Percentiles rank a stretch among this genome's conserved stretches.
These are phyloP conservation scores for Capsicum chinense DNA, from an alignment of 257 asterid genomes.

Conservation along the genomic window DNA sequence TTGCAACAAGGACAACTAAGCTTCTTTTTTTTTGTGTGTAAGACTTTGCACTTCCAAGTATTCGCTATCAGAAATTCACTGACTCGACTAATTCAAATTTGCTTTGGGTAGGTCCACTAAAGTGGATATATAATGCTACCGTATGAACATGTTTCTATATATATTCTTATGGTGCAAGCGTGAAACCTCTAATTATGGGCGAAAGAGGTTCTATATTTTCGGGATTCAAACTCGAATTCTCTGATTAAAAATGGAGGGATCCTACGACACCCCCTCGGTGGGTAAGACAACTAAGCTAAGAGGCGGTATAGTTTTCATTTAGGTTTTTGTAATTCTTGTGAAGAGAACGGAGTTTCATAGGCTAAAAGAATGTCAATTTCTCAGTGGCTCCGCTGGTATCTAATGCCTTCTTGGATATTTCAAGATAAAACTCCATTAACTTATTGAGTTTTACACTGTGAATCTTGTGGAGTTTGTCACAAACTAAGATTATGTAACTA, in stretches of 20 bases:
- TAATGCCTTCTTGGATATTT: slow-evolving; percentile 3
- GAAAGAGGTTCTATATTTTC: background rate
- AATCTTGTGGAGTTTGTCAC: background rate
- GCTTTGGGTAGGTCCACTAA: accelerated
- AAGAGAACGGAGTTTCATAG: background rate
- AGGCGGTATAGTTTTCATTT: background rate
- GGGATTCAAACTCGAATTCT: background rate
- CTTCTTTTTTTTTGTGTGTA: too few relatives aligned
- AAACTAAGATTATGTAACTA: slow-evolving; percentile 1
- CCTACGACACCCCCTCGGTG: background rate
- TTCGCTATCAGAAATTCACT: background rate
- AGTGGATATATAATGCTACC: background rate
- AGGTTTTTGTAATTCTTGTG: background rate
- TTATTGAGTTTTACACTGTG: background rate
- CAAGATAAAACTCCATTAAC: background rate
- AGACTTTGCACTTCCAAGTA: background rate
- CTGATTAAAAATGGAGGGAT: background rate
- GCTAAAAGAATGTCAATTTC: background rate
- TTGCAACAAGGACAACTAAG: background rate
- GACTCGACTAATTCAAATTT: background rate
- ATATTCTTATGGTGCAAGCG: background rate
- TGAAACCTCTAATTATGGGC: background rate
- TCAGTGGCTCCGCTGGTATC: slow-evolving; percentile 19
- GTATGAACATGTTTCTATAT: background rate
- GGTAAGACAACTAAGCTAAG: background rate